phyloP scores from a whole-genome alignment of 1,284 basidiomycete species.

The Coniferiporia sulphurascens region DNA sequence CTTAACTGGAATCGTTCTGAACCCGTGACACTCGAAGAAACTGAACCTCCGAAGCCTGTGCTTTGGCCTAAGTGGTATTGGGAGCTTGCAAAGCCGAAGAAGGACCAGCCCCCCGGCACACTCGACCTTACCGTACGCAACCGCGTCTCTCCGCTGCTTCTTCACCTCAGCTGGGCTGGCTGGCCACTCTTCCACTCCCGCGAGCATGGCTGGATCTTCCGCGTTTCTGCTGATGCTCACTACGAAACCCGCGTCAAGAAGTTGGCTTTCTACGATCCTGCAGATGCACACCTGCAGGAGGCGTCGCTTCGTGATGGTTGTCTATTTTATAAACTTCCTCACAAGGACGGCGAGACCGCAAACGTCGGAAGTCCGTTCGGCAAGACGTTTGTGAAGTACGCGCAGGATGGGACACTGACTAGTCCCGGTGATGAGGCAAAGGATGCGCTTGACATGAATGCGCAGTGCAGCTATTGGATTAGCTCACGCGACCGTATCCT shows the following conservation, averaged over 20 bases:
- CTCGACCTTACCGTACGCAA: constrained; percentile 87
- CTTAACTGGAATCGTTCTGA: constrained; percentile 55
- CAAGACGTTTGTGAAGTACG: constrained; percentile 86
- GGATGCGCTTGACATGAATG: constrained; percentile 88
- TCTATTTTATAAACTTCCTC: constrained; percentile 88
- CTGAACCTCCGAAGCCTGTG: constrained; percentile 25
- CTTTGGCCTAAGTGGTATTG: constrained; percentile 95
- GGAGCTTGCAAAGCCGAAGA: constrained; percentile 77
- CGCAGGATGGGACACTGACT: constrained; percentile 80
- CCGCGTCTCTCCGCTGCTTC: constrained; percentile 78
- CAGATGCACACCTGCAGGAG: constrained; percentile 53
- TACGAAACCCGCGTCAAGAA: constrained; percentile 38
- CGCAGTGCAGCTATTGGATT: constrained; percentile 98
- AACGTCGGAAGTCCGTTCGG: constrained; percentile 92
- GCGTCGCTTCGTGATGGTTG: constrained; percentile 41
- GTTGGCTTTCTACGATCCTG: constrained; percentile 55
- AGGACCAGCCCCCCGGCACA: constrained; percentile 55
- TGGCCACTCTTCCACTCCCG: constrained; percentile 85
- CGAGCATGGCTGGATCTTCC: constrained; percentile 90
- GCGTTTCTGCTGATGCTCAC: constrained; percentile 47
- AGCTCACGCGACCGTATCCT: constrained; percentile 87
- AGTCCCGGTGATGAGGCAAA: constrained; percentile 76
- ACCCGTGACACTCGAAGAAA: constrained; percentile 1
- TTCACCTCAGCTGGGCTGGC: constrained; percentile 85
- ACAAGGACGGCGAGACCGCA: constrained; percentile 90